A percentile compares a stretch with the other conserved stretches of the same genome.
phyloP scores from a whole-genome alignment of 805 yeast species.

The Candida quercuum region DNA sequence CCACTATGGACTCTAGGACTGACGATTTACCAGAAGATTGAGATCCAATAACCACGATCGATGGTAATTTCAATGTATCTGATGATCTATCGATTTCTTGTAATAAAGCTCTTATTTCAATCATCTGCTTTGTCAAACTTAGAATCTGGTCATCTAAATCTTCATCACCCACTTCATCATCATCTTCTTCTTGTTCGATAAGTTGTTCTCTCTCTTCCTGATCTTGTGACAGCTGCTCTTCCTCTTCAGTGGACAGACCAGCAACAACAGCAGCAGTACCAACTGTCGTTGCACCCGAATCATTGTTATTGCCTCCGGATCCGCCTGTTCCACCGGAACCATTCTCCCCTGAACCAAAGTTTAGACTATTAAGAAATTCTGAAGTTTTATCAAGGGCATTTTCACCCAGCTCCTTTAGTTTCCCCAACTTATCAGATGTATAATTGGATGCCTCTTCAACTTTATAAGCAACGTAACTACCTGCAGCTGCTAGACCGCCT shows the following conservation, averaged over 20 bases:
- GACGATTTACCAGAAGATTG: conserved; percentile 98
- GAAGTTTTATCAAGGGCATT: conserved; percentile 39
- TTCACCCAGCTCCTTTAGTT: conserved; percentile 58
- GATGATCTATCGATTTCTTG: conserved; percentile 67
- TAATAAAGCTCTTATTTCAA: conserved; percentile 81
- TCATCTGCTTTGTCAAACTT: conserved; percentile 91
- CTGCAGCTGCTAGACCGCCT: conserved; percentile 91
- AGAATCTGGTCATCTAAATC: conserved; percentile 79
- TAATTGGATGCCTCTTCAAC: conserved; percentile 79
- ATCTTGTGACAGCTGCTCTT: conserved; percentile 38
- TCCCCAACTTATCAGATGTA: conserved; percentile 60
- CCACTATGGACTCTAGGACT: conserved; percentile 92
- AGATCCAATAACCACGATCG: conserved; percentile 95
- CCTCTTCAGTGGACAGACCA: conserved; percentile 37
- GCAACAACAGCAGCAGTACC: conserved; percentile 54
- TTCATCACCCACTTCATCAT: conserved; percentile 47
- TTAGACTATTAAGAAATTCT: conserved; percentile 19
- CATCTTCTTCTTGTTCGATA: conserved; percentile 41
- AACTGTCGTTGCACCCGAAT: conserved; percentile 43
- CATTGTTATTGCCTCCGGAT: conserved; percentile 21
- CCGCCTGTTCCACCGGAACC: conserved; percentile 23
- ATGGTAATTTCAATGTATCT: conserved; percentile 78
- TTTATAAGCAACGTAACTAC: conserved; percentile 87
- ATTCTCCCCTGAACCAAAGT: conserved; percentile 14
- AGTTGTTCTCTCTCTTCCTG: conserved; percentile 34